These are phyloP conservation scores for Aspergillus carlsbadensis DNA, from an alignment of 495 filamentous ascomycete species.

Conservation along the genomic window DNA sequence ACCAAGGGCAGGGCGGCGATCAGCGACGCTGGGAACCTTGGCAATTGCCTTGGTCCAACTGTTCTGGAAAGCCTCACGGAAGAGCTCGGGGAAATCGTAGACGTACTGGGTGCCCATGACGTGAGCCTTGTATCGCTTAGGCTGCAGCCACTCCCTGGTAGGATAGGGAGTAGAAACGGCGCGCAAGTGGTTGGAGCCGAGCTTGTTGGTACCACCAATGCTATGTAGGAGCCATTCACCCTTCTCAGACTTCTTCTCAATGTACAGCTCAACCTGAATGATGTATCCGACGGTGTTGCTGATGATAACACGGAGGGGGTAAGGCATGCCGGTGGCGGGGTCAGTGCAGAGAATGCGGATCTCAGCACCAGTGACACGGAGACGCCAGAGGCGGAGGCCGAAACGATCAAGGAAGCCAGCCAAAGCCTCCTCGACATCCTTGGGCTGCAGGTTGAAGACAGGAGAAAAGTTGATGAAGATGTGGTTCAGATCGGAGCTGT, in stretches of 20 bases:
- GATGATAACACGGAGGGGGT: constrained; percentile 93
- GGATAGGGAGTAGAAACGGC: constrained; percentile 90
- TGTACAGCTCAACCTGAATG: constrained; percentile 95
- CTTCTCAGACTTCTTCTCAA: constrained; percentile 96
- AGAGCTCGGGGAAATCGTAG: constrained; percentile 99
- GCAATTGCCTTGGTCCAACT: constrained; percentile 75
- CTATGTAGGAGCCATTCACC: constrained; percentile 97
- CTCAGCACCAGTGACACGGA: constrained; percentile 95
- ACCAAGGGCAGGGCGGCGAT: constrained; percentile 78
- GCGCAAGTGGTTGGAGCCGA: constrained; percentile 91
- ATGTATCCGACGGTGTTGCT: constrained; percentile 99
- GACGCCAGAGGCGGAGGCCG: constrained; percentile 90
- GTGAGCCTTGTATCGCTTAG: constrained; percentile 98
- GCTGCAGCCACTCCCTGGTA: constrained; percentile 97
- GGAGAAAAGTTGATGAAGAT: constrained; percentile 99
- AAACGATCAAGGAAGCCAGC: constrained; percentile 96
- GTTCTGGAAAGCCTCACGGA: constrained; percentile 97
- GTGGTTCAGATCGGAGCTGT: constrained; percentile 98
- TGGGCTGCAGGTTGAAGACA: constrained; percentile 86
- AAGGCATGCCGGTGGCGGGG: constrained; percentile 75
- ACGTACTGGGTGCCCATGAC: constrained; percentile 99
- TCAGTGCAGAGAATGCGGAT: constrained; percentile 98
- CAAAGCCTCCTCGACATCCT: constrained; percentile 91
- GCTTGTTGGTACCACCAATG: constrained; percentile 91
- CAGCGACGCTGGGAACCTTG: constrained; percentile 67